phyloP scores from a whole-genome alignment of 352 stramenopile species.

The Albugo laibachii region DNA sequence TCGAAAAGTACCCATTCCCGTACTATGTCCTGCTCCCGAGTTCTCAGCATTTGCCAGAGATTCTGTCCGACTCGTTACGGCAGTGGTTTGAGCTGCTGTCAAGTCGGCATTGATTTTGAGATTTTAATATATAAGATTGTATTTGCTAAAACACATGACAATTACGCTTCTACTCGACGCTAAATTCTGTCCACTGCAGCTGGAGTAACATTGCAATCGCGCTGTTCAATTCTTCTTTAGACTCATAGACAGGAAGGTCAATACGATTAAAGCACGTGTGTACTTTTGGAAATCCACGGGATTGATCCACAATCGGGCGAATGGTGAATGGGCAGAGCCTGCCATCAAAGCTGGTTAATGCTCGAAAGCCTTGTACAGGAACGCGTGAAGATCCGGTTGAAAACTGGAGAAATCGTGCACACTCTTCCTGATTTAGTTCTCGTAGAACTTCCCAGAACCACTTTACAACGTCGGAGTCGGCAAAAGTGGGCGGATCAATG shows the following conservation, averaged over 20 bases:
- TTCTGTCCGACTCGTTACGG: constrained; percentile 95
- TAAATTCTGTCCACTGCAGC: constrained; percentile 93
- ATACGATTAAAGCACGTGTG: constrained; percentile 77
- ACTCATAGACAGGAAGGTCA: constrained; percentile 55
- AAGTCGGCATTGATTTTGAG: background rate
- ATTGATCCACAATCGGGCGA: constrained; percentile 31
- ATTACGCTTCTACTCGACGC: background rate
- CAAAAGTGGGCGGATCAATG: constrained; percentile 24
- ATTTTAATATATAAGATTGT: too few species aligned
- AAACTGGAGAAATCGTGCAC: constrained; percentile 69
- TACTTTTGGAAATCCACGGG: constrained; percentile 43
- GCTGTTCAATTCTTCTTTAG: constrained; percentile 83
- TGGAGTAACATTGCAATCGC: constrained; percentile 89
- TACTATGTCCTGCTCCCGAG: constrained; percentile 98
- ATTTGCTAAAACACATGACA: too few species aligned
- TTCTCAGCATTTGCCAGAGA: constrained; percentile 91
- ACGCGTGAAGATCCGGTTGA: constrained; percentile 68
- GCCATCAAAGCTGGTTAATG: constrained; percentile 64
- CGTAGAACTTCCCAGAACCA: constrained; percentile 68
- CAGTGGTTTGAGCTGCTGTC: constrained; percentile 99
- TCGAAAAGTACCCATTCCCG: constrained; percentile 99
- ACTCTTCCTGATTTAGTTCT: constrained; percentile 42
- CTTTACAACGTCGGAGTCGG: constrained; percentile 19
- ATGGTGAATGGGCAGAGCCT: constrained; percentile 58
- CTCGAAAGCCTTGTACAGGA: constrained; percentile 70